phyloP scores from a whole-genome alignment of 257 asterid genomes.

The Rehmannia glutinosa region DNA sequence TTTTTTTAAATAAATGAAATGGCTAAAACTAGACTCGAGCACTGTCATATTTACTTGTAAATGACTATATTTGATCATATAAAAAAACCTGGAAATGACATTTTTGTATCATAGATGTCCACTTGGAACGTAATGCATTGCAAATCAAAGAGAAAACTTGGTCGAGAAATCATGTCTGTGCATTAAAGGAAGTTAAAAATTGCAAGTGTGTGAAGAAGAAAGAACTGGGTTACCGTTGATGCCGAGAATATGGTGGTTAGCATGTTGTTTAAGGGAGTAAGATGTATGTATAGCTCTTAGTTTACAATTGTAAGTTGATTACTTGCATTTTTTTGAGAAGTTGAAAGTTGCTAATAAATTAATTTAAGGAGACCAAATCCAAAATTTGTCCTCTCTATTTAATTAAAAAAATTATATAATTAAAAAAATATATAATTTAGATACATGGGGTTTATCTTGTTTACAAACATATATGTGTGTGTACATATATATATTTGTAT shows the following conservation, averaged over 20 bases:
- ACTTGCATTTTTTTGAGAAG: not conserved
- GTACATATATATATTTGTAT: not conserved
- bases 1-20: not conserved
- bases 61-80: not conserved
- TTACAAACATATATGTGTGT: too few species aligned
- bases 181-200: too few species aligned
- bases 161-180: too few species aligned
- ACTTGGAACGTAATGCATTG: too few species aligned
- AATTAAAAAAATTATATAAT: too few species aligned
- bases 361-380: too few species aligned
- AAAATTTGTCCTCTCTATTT: too few species aligned
- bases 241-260: not conserved
- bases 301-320: not conserved
- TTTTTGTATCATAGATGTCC: not conserved
- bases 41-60: too few species aligned
- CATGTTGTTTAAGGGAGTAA: not conserved
- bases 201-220: too few species aligned
- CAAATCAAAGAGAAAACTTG: too few species aligned
- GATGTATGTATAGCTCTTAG: not conserved
- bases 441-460: not conserved
- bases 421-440: too few species aligned
- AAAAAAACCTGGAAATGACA: not conserved
- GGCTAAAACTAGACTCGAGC: not conserved
- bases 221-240: too few species aligned
- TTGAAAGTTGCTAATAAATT: not conserved